A percentile compares a stretch with the other conserved stretches of the same genome.
Conservation (phyloP, 2,329 filamentous ascomycete species). For the Ilyonectria robusta region DNA sequence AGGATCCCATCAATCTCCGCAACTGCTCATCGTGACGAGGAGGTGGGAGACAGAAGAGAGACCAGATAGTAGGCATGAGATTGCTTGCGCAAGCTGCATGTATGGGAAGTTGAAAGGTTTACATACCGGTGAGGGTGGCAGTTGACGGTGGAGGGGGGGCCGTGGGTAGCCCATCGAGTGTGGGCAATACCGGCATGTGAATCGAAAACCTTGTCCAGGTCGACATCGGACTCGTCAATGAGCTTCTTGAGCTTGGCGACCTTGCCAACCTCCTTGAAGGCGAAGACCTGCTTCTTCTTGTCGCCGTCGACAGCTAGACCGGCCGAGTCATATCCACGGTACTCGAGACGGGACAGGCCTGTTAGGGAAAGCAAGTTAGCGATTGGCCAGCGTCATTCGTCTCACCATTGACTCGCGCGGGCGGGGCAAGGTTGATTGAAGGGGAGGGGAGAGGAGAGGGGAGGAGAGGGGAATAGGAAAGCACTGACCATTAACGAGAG, state of each 20-base stretch:
- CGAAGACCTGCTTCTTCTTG: slow-evolving; percentile 98
- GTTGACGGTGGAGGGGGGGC: slow-evolving; percentile 91
- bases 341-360: slow-evolving; percentile 97
- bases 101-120: slow-evolving; percentile 9
- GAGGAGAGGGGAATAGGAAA: slow-evolving; percentile 33
- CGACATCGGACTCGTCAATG: slow-evolving; percentile 85
- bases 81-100: slow-evolving; percentile 18
- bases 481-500: slow-evolving; percentile 90
- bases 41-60: not conserved
- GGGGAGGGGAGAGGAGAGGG: slow-evolving; percentile 27
- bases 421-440: slow-evolving; percentile 43
- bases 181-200: slow-evolving; percentile 99
- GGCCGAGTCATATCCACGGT: slow-evolving; percentile 98
- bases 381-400: slow-evolving; percentile 42
- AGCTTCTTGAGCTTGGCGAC: slow-evolving; percentile 96
- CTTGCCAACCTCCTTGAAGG: slow-evolving; percentile 99
- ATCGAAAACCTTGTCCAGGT: slow-evolving; percentile 94
- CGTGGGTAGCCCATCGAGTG: slow-evolving; percentile 99
- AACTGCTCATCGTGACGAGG: not conserved
- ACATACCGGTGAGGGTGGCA: slow-evolving; percentile 97
- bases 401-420: slow-evolving; percentile 45
- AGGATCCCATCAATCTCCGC: not conserved
- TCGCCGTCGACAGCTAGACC: slow-evolving; percentile 96
- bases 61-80: not conserved
- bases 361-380: slow-evolving; percentile 42